Base-by-base conservation (phyloP, 495 filamentous ascomycete species). In the Amorphotheca resinae region DNA sequence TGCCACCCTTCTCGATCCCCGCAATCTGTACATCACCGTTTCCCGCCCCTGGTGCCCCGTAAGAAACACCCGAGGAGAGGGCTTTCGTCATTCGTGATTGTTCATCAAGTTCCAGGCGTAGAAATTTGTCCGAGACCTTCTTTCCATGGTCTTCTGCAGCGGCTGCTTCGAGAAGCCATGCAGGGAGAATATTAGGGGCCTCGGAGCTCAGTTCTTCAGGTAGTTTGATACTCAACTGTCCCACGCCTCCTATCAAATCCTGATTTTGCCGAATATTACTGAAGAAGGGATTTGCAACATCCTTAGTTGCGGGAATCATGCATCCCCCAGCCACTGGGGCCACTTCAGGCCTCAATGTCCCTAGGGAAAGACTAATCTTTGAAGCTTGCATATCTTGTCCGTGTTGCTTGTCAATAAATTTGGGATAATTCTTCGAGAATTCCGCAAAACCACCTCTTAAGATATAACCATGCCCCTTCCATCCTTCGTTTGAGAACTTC, bases 191-290 rank as follows among this genome's bases (percentile, higher is more conserved):
- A 2, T 51, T 53, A 46, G 65, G 49, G 14, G 63, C 51, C 2
- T 67, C 69, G 41, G 74, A 55, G 11, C 67, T 56, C 15, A 86
- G 58, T 5, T 62, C 61, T 28, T 71, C 52, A 0, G 91, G 91
- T 34, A 82, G 59, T 37, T 79, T 73, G 35, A 98, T 58, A 23
- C 85, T 66, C 52, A 96, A 79, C 55, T 94, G 88, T 0, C 91
- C 91, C 32, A 98, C 91, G 18, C 91, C 91, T 41, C 83, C 88
- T 35, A 94, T 77, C 31, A 98, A 63, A 56, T 98, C 91, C 77
- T 94, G 91, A 48, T 98, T 93, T 60, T 96, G 91, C 21, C 93
- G 74, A 51, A 98, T 96, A 48, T 95, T 95, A 43, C 76, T 75
- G 63, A 96, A 98, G 61, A 98, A 96, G 0, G 93, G 88, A 53